Base-by-base conservation (phyloP, 2,329 filamentous ascomycete species). In the Colletotrichum orchidophilum region DNA sequence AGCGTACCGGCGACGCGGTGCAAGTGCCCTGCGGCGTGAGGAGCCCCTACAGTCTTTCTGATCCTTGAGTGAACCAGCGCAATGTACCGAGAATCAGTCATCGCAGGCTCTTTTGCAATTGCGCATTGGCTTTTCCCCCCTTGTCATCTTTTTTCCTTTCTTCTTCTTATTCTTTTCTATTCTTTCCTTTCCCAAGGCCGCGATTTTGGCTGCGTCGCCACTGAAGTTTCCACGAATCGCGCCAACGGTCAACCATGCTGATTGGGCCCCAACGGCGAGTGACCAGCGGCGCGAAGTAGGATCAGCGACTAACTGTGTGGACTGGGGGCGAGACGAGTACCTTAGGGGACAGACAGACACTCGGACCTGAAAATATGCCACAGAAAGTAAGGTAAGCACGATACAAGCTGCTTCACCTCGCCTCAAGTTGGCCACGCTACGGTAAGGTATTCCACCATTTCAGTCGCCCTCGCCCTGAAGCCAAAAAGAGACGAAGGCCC, bases 1-100 rank as follows among this genome's bases (percentile, higher is more conserved):
- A 55, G 69, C 58, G 63, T 71, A 68, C 69, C 58, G 58, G 59
- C 58, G 58, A 58, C 42, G 64, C 53, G 64, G 69, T n/a, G 69
- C 53, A 69, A 27, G 46, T 69, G 53, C 53, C 59, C 53, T 63
- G 69, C 15, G 15, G n/a, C 8, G 6, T 54, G 57, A 59, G 57
- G 57, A 46, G 57, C 57, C 57, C 57, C 24, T 54, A 31, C 26
- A 57, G 31, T 58, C 53, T 71, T 46, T 62, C 50, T 65, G 61
- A 18, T 59, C 53, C 66, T 54, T 8, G 27, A 66, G 63, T 70
- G 67, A 50, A 50, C 57, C 63, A 46, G 27, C 66, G 31, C 31
- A 57, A 60, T 46, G 54, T 60, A 70, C 66, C 61, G 42, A 42
- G 24, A 52, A 39, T 5, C 42, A 21, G 59, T 46, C 7, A 29